A percentile compares a stretch with the other conserved stretches of the same genome.
phyloP scores from a whole-genome alignment of 306 rosid species.

The Vigna mungo region DNA sequence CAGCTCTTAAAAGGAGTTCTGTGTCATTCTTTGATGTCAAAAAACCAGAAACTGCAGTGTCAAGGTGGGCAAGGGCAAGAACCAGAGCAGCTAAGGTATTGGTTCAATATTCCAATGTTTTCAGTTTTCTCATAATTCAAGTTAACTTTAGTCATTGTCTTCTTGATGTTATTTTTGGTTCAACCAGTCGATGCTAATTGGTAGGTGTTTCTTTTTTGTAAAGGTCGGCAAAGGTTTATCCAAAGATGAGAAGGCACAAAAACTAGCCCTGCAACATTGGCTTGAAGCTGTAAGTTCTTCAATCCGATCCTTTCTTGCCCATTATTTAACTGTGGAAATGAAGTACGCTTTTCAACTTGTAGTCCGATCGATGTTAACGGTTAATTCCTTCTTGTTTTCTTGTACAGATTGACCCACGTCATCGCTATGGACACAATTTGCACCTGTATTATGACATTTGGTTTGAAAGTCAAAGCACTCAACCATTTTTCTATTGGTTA shows the following conservation, averaged over 20 bases:
- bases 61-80: conserved; percentile 95
- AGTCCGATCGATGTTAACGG: neutral
- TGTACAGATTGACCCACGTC: conserved; percentile 94
- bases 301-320: neutral
- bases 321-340: conserved; percentile 7
- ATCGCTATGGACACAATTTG: conserved; percentile 95
- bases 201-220: neutral
- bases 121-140: conserved; percentile 8
- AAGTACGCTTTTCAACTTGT: neutral
- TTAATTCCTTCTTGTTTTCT: conserved; percentile 28
- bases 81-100: conserved; percentile 88
- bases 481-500: conserved; percentile 97
- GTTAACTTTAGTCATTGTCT: neutral
- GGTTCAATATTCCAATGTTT: conserved; percentile 11
- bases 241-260: conserved; percentile 94
- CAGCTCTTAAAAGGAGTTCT: conserved; percentile 78
- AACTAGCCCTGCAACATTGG: conserved; percentile 94
- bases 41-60: conserved; percentile 79
- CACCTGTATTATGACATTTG: conserved; percentile 89
- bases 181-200: too few species aligned
- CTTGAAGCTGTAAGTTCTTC: conserved; percentile 86
- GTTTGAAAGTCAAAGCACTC: conserved; percentile 85
- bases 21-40: conserved; percentile 73
- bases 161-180: neutral
- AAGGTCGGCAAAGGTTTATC: conserved; percentile 97